A percentile compares a stretch with the other conserved stretches of the same genome.
phyloP scores from a whole-genome alignment of 78 protist genomes.

The Dictyostelium brefeldianum region DNA sequence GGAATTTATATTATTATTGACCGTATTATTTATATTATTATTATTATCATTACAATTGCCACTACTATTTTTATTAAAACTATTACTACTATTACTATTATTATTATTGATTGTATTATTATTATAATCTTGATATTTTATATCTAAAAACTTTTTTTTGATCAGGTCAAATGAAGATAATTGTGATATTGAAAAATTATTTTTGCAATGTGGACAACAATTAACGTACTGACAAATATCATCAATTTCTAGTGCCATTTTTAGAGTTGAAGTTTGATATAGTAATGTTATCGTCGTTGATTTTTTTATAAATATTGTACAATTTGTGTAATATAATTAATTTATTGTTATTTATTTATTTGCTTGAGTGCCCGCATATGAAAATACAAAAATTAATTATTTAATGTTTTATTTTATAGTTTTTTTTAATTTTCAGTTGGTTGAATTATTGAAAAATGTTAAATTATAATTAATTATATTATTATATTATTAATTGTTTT shows the following conservation, averaged over 20 bases:
- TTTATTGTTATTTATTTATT: too few species aligned
- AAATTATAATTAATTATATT: too few species aligned
- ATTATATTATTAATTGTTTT: too few species aligned
- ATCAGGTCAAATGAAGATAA: not conserved
- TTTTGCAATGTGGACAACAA: constrained; percentile 41
- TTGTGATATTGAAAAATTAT: constrained; percentile 4
- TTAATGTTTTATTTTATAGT: too few species aligned
- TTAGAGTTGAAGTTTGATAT: too few species aligned
- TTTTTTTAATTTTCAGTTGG: too few species aligned
- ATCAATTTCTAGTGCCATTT: not conserved
- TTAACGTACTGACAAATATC: not conserved
- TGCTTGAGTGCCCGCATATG: too few species aligned
- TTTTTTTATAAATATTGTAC: too few species aligned
- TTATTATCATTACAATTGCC: not conserved
- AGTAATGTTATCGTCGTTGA: too few species aligned
- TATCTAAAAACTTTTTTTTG: not conserved
- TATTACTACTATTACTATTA: not conserved
- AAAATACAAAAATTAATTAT: too few species aligned
- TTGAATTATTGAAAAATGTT: too few species aligned
- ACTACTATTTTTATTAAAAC: not conserved
- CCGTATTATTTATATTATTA: not conserved
- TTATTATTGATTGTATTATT: not conserved
- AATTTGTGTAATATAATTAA: too few species aligned
- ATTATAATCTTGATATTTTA: not conserved
- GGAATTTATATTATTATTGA: constrained; percentile 1